Percentiles rank a stretch among this genome's conserved stretches.
phyloP scores from a whole-genome alignment of 768 basidiomycete genomes.

The Panaeolus papilionaceus region DNA sequence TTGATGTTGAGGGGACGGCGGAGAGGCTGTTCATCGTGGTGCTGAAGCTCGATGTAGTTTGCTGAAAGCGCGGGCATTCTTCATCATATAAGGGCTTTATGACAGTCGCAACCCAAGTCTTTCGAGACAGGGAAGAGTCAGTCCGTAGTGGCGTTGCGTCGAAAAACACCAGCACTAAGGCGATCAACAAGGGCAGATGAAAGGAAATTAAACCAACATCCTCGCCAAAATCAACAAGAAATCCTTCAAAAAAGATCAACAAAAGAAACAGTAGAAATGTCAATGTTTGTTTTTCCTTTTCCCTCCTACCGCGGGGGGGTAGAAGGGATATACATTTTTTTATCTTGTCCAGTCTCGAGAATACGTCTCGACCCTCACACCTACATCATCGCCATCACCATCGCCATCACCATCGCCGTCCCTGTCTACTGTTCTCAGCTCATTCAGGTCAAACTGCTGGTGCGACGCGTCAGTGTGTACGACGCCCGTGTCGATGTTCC shows the following conservation, averaged over 20 bases:
- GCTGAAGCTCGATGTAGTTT: neutral
- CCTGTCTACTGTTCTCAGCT: neutral
- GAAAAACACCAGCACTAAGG: no score
- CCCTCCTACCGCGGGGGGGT: neutral
- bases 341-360: constrained; percentile 2
- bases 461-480: neutral
- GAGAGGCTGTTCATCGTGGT: neutral
- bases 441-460: neutral
- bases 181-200: no score
- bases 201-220: neutral
- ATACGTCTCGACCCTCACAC: constrained; percentile 1
- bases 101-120: no score
- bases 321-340: neutral
- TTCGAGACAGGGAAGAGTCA: no score
- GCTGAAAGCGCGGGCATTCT: no score
- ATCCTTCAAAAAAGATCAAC: neutral
- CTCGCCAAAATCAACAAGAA: neutral
- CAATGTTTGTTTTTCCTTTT: neutral
- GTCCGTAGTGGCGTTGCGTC: no score
- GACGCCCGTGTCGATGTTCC: neutral
- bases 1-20: neutral
- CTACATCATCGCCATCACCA: neutral
- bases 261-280: neutral
- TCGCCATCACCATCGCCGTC: neutral
- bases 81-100: no score